Evolutionary conservation across 768 basidiomycete genomes (phyloP).

Genomic region (Mycena crocata): DNA sequence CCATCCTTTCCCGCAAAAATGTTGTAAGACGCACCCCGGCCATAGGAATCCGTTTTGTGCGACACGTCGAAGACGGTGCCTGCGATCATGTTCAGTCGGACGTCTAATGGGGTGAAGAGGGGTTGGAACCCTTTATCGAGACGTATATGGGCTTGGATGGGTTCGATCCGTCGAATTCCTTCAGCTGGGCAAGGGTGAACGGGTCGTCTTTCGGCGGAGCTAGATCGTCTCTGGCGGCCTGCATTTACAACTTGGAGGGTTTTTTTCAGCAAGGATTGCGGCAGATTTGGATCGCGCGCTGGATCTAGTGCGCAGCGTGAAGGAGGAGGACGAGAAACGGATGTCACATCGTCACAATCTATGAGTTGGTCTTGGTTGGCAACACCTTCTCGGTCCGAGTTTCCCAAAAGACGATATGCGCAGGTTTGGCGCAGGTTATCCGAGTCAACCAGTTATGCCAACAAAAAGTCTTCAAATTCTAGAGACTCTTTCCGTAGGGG

Average conservation of each 20-base stretch:
- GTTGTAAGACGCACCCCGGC: constrained; percentile 94
- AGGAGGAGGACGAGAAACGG: too few species aligned
- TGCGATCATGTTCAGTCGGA: constrained; percentile 39
- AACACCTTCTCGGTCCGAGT: too few species aligned
- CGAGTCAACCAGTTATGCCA: too few species aligned
- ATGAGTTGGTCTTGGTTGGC: too few species aligned
- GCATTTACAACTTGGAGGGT: constrained; percentile 72
- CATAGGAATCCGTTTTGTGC: constrained; percentile 89
- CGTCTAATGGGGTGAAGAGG: not conserved
- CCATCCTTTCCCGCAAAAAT: constrained; percentile 97
- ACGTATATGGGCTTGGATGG: constrained; percentile 83
- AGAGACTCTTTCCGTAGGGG: too few species aligned
- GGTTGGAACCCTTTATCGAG: constrained; percentile 83
- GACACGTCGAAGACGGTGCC: constrained; percentile 94
- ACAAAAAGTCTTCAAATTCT: too few species aligned
- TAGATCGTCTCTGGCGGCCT: constrained; percentile 69
- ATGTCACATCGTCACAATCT: too few species aligned
- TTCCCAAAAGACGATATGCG: too few species aligned
- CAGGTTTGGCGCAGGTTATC: too few species aligned
- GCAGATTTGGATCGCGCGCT: too few species aligned
- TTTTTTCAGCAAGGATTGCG: too few species aligned
- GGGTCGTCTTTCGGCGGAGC: constrained; percentile 83
- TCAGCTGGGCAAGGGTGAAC: constrained; percentile 76
- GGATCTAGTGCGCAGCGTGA: too few species aligned
- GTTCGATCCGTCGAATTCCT: constrained; percentile 77